Conservation (phyloP, 2,329 filamentous ascomycete species). For the Diaporthe citri region DNA sequence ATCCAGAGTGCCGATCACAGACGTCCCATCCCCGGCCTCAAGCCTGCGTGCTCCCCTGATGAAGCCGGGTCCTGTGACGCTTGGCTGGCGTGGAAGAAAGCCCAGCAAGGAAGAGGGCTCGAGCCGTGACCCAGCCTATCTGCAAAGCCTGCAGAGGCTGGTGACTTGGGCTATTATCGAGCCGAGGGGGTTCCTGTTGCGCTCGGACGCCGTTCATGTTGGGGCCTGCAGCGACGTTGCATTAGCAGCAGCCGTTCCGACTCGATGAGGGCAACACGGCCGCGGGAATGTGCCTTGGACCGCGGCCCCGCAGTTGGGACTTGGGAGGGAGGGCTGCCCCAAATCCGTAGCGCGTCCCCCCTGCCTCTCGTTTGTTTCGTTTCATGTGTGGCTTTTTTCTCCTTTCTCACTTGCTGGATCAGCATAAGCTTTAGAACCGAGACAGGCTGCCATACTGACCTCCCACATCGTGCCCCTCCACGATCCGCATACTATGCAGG, state of each 20-base stretch:
- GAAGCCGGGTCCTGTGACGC: not conserved
- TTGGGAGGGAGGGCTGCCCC: not conserved
- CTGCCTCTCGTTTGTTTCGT: constrained; percentile 25
- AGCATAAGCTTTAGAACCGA: constrained; percentile 13
- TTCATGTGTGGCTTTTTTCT: not conserved
- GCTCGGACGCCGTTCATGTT: constrained; percentile 26
- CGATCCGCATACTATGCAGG: not conserved
- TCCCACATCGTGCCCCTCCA: not conserved
- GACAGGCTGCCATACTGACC: not conserved
- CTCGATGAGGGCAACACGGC: constrained; percentile 11
- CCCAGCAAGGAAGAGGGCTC: not conserved
- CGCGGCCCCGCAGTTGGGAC: constrained; percentile 1
- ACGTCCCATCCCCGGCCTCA: not conserved
- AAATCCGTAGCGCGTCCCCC: not conserved
- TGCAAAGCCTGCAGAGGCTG: not conserved
- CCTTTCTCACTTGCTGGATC: not conserved
- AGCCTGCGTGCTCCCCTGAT: not conserved
- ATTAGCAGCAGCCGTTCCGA: constrained; percentile 4
- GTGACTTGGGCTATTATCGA: not conserved
- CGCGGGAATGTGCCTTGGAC: constrained; percentile 2
- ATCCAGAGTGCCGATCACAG: not conserved
- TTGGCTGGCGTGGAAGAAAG: constrained; percentile 15
- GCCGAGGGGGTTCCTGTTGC: not conserved
- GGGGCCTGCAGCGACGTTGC: constrained; percentile 2
- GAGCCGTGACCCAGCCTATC: constrained; percentile 2